These are phyloP conservation scores for Didymella glomerata DNA, from an alignment of 2,329 filamentous ascomycete species.

Conservation along the genomic window DNA sequence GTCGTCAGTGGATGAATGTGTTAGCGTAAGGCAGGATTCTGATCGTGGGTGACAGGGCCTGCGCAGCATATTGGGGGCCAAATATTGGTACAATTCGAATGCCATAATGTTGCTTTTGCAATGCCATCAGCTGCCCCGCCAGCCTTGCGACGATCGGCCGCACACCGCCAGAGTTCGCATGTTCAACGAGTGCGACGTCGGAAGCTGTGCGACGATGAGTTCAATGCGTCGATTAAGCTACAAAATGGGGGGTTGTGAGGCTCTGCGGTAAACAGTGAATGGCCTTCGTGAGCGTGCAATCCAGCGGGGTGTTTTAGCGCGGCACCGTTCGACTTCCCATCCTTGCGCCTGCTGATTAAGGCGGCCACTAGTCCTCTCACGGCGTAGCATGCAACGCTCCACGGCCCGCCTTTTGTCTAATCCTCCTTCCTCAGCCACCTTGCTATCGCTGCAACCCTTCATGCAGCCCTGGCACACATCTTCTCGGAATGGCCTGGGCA, in stretches of 20 bases:
- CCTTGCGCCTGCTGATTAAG: conserved; percentile 12
- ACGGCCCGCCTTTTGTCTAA: conserved; percentile 19
- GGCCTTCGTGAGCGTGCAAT: conserved; percentile 7
- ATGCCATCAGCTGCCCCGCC: conserved; percentile 4
- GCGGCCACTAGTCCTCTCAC: conserved; percentile 1
- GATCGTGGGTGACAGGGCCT: conserved; percentile 26
- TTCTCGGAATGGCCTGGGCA: conserved; percentile 16
- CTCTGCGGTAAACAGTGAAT: conserved; percentile 7
- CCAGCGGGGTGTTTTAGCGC: conserved; percentile 5
- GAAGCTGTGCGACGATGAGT: conserved; percentile 4
- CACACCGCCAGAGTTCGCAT: conserved; percentile 3
- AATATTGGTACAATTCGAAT: conserved; percentile 8
- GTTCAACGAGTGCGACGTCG: background rate
- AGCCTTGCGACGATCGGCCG: conserved; percentile 3
- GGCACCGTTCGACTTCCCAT: background rate
- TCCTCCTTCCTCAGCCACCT: conserved; percentile 22
- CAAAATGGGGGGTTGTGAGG: conserved; percentile 1
- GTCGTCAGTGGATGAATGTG: conserved; percentile 18
- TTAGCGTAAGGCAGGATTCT: conserved; percentile 25
- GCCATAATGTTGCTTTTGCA: conserved; percentile 1
- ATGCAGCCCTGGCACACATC: conserved; percentile 18
- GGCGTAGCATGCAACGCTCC: conserved; percentile 7
- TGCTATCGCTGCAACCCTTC: conserved; percentile 19
- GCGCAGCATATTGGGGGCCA: conserved; percentile 31
- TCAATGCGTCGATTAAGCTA: background rate